phyloP scores from a whole-genome alignment of 768 basidiomycete species.

The Lactifluus piperatus region DNA sequence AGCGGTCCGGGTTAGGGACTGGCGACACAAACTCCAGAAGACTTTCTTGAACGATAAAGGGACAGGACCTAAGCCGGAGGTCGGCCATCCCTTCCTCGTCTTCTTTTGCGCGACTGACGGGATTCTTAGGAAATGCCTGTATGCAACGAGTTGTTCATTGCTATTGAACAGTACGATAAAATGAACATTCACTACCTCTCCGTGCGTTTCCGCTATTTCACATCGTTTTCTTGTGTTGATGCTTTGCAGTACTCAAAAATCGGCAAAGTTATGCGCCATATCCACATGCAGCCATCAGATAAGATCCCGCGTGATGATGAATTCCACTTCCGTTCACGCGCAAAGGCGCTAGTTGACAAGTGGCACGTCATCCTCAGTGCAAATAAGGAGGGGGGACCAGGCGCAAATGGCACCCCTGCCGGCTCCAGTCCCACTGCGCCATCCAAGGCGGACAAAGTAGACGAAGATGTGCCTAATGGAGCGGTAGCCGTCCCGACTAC shows the following conservation, averaged over 20 bases:
- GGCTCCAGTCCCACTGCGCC: slow-evolving; percentile 14
- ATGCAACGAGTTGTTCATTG: slow-evolving; percentile 62
- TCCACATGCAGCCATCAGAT: slow-evolving; percentile 44
- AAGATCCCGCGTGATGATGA: slow-evolving; percentile 58
- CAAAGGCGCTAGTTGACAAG: slow-evolving; percentile 57
- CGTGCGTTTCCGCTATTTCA: slow-evolving; percentile 25
- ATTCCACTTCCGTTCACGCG: slow-evolving; percentile 63
- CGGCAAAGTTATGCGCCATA: slow-evolving; percentile 84
- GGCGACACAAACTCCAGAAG: slow-evolving; percentile 90
- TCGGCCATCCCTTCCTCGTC: slow-evolving; percentile 27
- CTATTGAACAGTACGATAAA: slow-evolving; percentile 65
- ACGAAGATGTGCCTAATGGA: slow-evolving; percentile 10
- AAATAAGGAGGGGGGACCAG: slow-evolving; percentile 20
- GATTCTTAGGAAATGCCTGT: slow-evolving; percentile 62
- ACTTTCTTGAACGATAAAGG: slow-evolving; percentile 62
- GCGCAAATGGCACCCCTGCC: slow-evolving; percentile 10
- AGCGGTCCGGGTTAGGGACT: slow-evolving; percentile 72
- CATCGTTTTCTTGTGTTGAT: background rate
- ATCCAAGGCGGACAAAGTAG: slow-evolving; percentile 6
- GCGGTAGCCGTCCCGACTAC: background rate
- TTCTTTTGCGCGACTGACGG: background rate
- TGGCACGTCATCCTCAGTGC: slow-evolving; percentile 51
- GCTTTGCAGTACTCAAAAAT: slow-evolving; percentile 57
- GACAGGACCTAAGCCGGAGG: slow-evolving; percentile 54
- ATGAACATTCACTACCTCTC: slow-evolving; percentile 72